Evolutionary conservation across 495 filamentous ascomycete genomes (phyloP).

Genomic region (Neurospora tetrasperma): DNA sequence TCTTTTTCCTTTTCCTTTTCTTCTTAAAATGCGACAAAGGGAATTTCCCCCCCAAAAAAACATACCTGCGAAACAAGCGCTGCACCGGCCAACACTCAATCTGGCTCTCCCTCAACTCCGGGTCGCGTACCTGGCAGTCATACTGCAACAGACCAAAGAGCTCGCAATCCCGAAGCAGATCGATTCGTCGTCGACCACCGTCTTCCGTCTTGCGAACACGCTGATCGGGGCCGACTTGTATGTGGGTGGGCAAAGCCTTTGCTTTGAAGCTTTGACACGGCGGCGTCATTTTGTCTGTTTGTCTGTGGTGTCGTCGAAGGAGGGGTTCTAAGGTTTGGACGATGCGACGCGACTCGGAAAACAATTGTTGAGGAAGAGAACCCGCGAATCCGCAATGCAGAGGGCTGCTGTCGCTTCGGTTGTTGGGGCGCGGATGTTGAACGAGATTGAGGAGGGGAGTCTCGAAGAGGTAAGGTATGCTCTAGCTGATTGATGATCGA

Average conservation of each 20-base stretch:
- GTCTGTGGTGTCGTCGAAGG: not conserved
- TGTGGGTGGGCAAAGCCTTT: slow-evolving; percentile 35
- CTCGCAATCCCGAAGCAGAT: slow-evolving; percentile 54
- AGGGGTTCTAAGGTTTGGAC: not conserved
- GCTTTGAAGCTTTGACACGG: slow-evolving; percentile 46
- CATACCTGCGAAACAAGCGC: slow-evolving; percentile 71
- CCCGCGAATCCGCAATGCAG: slow-evolving; percentile 7
- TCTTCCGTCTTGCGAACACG: slow-evolving; percentile 39
- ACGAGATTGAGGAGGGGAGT: slow-evolving; percentile 29
- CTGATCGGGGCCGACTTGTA: slow-evolving; percentile 39
- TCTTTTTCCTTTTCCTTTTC: not conserved
- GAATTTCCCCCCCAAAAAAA: not conserved
- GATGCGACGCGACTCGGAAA: not conserved
- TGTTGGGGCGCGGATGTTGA: slow-evolving; percentile 53
- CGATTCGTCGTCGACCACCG: slow-evolving; percentile 28
- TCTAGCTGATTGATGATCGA: not conserved
- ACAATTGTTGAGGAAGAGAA: not conserved
- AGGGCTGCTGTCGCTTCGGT: slow-evolving; percentile 21
- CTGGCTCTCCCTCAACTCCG: slow-evolving; percentile 40
- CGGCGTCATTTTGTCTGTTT: slow-evolving; percentile 44
- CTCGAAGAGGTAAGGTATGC: slow-evolving; percentile 33
- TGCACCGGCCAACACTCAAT: slow-evolving; percentile 66
- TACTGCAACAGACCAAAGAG: slow-evolving; percentile 76
- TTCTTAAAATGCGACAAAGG: not conserved
- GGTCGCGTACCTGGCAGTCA: slow-evolving; percentile 54